Evolutionary conservation across 1,284 basidiomycete genomes (phyloP), one percentile per base, ranked within the genome.

Genomic region (Pseudozyma sp.): DNA sequence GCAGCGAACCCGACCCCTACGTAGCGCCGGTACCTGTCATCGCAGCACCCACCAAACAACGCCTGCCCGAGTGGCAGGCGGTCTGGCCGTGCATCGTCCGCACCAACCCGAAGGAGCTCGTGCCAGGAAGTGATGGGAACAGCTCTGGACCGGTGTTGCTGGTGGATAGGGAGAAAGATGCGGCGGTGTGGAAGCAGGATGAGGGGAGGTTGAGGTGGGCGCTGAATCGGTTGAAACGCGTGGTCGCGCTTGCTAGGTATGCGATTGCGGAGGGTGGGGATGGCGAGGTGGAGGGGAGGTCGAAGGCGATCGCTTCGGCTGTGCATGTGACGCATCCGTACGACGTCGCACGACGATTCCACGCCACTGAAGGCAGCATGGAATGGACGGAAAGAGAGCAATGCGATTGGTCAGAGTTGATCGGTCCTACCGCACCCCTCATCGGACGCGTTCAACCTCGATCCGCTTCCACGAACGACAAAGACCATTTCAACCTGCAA

Each of bases 11-110:
- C 2, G 31, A 72, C 4, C 67, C 78, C 17, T 76, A 91, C 78
- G 82, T 87, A 1, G 81, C 89, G 2, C 77, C 86, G 1, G 92
- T 97, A 0, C 94, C 96, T 0, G 85, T 87, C 24, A 87, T 88
- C 8, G 87, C 90, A 7, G 94, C 94, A 0, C 87, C 92, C 3
- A 94, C 92, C 0, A 87, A 87, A 2, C 87, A 87, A 14, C 91
- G 94, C 17, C 86, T 94, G 4, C 83, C 86, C 1, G 85, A 86
- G 44, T 86, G 85, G 85, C 78, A 78, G 48, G 64, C 68, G 4
- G 77, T 82, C 11, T 84, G 82, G 82, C 82, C 82, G 7, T 77
- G 80, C 40, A 64, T 75, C 7, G 66, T 84, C 17, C 60, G 77
- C 1, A 75, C 77, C 4, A 68, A 62, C n/a, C 65, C 68, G 6